Conservation (phyloP, 768 basidiomycete genomes). For the Sistotremastrum niveocremeum region DNA sequence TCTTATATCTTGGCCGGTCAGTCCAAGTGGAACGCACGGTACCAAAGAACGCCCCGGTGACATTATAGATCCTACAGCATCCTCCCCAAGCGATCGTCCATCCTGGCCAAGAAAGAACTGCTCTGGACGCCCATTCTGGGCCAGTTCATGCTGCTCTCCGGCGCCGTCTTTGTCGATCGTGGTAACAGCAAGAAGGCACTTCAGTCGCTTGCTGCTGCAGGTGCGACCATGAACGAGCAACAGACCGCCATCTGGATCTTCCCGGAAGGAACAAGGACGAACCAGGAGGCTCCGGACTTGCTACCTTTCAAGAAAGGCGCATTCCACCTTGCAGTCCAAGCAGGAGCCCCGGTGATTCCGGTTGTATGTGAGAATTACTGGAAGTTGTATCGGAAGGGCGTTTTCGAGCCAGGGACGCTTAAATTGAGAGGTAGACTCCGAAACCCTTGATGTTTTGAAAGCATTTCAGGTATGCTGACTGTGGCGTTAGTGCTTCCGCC, state of each 20-base stretch:
- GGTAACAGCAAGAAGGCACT: constrained; percentile 66
- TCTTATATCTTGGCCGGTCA: constrained; percentile 70
- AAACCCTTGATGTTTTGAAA: background rate
- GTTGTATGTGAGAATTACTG: constrained; percentile 93
- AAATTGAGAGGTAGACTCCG: constrained; percentile 56
- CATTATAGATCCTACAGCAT: constrained; percentile 30
- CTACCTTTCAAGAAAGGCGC: constrained; percentile 95
- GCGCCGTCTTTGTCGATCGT: constrained; percentile 85
- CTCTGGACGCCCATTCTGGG: constrained; percentile 75
- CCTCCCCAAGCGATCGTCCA: constrained; percentile 69
- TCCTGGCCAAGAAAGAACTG: constrained; percentile 89
- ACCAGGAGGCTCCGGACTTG: constrained; percentile 47
- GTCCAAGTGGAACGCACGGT: constrained; percentile 16
- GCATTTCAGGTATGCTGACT: constrained; percentile 3
- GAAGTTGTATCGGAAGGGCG: constrained; percentile 63
- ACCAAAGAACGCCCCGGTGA: constrained; percentile 2
- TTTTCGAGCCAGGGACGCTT: constrained; percentile 64
- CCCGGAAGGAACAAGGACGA: constrained; percentile 88
- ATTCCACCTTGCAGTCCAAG: constrained; percentile 89
- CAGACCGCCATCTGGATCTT: constrained; percentile 84
- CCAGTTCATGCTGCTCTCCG: constrained; percentile 80
- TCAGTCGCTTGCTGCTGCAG: constrained; percentile 62
- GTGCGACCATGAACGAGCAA: constrained; percentile 56
- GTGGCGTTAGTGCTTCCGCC: constrained; percentile 70
- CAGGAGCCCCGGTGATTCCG: constrained; percentile 82